Conservation (phyloP, 352 stramenopile species). For the Globisporangium nodosum region DNA sequence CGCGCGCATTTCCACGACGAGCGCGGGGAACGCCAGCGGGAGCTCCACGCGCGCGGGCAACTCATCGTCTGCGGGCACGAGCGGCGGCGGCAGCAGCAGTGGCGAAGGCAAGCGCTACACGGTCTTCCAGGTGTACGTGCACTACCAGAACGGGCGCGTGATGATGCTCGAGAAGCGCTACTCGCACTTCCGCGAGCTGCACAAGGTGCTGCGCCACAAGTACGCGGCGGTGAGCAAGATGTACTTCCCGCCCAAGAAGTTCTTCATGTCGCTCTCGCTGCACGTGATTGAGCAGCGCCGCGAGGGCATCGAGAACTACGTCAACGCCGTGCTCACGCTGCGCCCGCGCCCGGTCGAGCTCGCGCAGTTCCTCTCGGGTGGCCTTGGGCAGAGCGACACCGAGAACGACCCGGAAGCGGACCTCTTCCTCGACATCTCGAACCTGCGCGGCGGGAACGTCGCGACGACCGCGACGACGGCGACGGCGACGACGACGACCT, state of each 20-base stretch:
- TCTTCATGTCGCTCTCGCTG: constrained; percentile 84
- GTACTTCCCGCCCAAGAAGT: constrained; percentile 84
- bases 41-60: background rate
- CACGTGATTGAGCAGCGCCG: constrained; percentile 84
- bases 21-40: constrained; percentile 4
- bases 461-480: constrained; percentile 10
- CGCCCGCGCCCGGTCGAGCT: constrained; percentile 62
- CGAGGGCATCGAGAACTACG: constrained; percentile 77
- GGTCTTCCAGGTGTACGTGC: constrained; percentile 72
- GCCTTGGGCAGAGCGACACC: constrained; percentile 33
- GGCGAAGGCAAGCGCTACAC: constrained; percentile 62
- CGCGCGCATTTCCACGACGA: constrained; percentile 5
- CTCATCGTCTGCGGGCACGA: constrained; percentile 11
- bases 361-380: constrained; percentile 54
- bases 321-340: constrained; percentile 74
- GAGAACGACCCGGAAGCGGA: constrained; percentile 60
- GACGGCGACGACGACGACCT: constrained; percentile 6
- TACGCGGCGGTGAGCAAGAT: constrained; percentile 77
- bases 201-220: constrained; percentile 73
- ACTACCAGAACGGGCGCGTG: constrained; percentile 62
- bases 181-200: constrained; percentile 78
- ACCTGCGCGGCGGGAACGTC: constrained; percentile 12
- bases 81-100: background rate
- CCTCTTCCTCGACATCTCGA: constrained; percentile 30
- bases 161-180: constrained; percentile 73